Evolutionary conservation across 2,329 filamentous ascomycete species (phyloP).

Genomic region (Diaporthe ampelina): DNA sequence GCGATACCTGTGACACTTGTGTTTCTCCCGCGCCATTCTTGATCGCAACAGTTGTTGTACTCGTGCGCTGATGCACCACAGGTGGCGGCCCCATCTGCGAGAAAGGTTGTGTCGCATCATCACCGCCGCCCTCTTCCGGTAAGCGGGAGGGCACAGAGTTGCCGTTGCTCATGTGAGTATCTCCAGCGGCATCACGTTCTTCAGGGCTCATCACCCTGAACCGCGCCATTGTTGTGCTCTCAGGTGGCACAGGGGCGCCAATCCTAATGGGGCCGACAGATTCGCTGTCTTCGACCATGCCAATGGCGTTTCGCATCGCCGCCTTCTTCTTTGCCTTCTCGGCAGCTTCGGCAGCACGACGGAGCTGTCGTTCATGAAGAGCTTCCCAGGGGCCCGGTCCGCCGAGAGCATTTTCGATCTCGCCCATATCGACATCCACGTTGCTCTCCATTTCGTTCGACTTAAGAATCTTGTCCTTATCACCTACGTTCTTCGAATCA

Average conservation of each 20-base stretch:
- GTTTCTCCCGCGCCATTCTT: constrained; percentile 62
- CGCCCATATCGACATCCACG: constrained; percentile 91
- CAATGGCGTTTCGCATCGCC: constrained; percentile 69
- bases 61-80: constrained; percentile 54
- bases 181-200: constrained; percentile 59
- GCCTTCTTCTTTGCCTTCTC: constrained; percentile 75
- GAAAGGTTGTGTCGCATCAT: constrained; percentile 61
- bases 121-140: constrained; percentile 68
- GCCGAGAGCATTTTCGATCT: constrained; percentile 67
- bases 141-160: constrained; percentile 63
- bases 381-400: constrained; percentile 77
- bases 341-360: constrained; percentile 71
- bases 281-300: constrained; percentile 66
- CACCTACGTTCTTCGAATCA: constrained; percentile 86
- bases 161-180: constrained; percentile 72
- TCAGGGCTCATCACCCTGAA: constrained; percentile 68
- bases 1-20: constrained; percentile 66
- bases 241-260: constrained; percentile 73
- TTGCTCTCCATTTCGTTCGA: constrained; percentile 94
- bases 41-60: constrained; percentile 48
- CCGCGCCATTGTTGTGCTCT: constrained; percentile 63
- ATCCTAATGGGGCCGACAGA: constrained; percentile 69
- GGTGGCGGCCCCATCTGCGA: constrained; percentile 67
- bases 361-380: constrained; percentile 80
- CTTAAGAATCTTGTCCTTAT: constrained; percentile 85